Percentiles rank a stretch among this genome's conserved stretches.
Evolutionary conservation across 345 rosid genomes (phyloP).

Genomic region (Geranium rotundifolium): DNA sequence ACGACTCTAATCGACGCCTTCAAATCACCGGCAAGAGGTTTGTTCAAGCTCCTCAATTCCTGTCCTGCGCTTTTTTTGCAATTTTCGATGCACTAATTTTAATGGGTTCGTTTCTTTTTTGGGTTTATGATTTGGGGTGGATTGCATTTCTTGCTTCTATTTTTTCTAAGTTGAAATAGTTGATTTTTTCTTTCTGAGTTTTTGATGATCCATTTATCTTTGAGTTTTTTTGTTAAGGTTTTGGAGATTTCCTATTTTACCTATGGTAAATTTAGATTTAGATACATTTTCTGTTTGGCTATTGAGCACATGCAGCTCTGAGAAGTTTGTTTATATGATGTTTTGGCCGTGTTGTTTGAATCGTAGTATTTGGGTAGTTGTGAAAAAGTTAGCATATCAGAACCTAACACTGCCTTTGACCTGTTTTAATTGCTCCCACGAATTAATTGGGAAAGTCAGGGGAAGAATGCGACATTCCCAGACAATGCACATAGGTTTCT

Average conservation of each 20-base stretch:
- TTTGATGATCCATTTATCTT: neutral
- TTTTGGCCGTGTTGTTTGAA: neutral
- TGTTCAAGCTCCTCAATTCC: neutral
- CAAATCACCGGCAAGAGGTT: conserved; percentile 81
- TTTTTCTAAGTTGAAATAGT: neutral
- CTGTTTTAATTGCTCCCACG: too few relatives aligned
- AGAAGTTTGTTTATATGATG: too few relatives aligned
- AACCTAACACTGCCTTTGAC: too few relatives aligned
- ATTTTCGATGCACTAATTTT: neutral
- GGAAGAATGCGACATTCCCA: neutral
- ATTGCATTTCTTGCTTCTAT: too few relatives aligned
- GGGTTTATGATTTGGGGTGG: neutral
- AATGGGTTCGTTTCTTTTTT: neutral
- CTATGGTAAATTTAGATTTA: neutral
- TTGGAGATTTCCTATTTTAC: neutral
- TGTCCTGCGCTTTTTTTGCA: neutral
- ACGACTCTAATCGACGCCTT: conserved; percentile 40
- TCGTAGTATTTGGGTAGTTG: neutral
- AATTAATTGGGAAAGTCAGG: neutral
- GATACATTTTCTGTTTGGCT: neutral
- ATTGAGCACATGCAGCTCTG: neutral
- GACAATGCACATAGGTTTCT: too few relatives aligned
- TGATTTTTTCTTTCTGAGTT: neutral
- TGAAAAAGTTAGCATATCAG: neutral
- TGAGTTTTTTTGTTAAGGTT: neutral